Evolutionary conservation across 768 basidiomycete genomes (phyloP).

Genomic region (Auricularia cornea): DNA sequence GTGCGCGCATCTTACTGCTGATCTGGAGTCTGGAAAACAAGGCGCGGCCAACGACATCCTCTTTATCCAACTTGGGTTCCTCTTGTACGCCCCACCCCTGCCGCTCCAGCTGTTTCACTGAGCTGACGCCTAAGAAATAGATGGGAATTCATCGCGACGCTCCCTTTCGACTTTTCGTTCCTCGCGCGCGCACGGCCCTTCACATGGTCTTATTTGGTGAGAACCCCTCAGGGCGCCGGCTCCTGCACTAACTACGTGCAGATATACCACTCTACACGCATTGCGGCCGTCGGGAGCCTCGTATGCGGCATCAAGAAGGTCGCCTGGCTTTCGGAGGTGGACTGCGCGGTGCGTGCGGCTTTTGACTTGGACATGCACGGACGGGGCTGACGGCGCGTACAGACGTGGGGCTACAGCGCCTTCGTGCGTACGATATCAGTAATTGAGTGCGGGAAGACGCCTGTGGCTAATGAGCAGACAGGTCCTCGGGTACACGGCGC

Average conservation of each 20-base stretch:
- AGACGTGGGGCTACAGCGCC: too few relatives aligned
- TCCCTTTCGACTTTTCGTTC: background rate
- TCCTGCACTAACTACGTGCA: background rate
- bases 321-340: background rate
- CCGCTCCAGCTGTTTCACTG: background rate
- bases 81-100: background rate
- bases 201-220: background rate
- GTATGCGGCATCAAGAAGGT: background rate
- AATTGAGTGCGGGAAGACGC: too few relatives aligned
- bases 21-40: too few relatives aligned
- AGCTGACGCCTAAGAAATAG: background rate
- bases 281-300: background rate
- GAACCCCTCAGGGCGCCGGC: too few relatives aligned
- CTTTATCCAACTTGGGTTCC: background rate
- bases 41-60: background rate
- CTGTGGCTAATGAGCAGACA: too few relatives aligned
- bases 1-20: too few relatives aligned
- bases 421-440: too few relatives aligned
- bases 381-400: too few relatives aligned
- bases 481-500: background rate
- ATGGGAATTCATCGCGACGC: background rate
- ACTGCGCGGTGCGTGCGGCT: background rate
- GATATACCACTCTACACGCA: background rate
- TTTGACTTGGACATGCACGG: too few relatives aligned
- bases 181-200: background rate